phyloP scores from a whole-genome alignment of 2,329 filamentous ascomycete species.

The Aspergillus tamarii region DNA sequence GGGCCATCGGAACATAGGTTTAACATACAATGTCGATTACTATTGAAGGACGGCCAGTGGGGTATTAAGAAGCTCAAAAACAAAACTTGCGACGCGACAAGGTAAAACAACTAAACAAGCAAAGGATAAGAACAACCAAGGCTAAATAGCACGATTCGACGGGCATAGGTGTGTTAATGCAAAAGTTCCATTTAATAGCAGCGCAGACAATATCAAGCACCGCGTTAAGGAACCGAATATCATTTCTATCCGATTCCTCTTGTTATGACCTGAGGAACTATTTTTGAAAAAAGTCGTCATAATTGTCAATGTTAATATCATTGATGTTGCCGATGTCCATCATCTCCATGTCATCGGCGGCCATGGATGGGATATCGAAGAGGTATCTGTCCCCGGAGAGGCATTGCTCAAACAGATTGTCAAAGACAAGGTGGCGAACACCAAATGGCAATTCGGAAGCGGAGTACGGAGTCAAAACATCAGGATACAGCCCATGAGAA shows the following conservation, averaged over 20 bases:
- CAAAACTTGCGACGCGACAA: not conserved
- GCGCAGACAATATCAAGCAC: not conserved
- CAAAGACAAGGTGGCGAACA: not conserved
- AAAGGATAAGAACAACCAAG: not conserved
- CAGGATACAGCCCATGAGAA: not conserved
- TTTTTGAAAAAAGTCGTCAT: not conserved
- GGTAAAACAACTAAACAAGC: not conserved
- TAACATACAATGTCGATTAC: not conserved
- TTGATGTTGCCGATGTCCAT: not conserved
- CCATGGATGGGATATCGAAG: slow-evolving; percentile 4
- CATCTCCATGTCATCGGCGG: not conserved
- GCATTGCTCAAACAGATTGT: slow-evolving; percentile 4
- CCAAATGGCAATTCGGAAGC: slow-evolving; percentile 1
- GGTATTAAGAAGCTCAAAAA: not conserved
- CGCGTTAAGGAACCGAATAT: no score
- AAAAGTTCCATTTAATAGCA: no score
- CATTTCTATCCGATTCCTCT: not conserved
- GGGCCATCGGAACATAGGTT: no score
- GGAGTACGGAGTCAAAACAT: not conserved
- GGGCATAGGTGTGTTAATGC: no score
- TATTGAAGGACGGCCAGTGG: not conserved
- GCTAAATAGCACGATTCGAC: not conserved
- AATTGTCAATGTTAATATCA: not conserved
- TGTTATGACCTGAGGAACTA: not conserved
- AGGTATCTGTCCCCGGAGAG: not conserved